phyloP scores from a whole-genome alignment of 345 rosid species.

The Bretschneidera sinensis region DNA sequence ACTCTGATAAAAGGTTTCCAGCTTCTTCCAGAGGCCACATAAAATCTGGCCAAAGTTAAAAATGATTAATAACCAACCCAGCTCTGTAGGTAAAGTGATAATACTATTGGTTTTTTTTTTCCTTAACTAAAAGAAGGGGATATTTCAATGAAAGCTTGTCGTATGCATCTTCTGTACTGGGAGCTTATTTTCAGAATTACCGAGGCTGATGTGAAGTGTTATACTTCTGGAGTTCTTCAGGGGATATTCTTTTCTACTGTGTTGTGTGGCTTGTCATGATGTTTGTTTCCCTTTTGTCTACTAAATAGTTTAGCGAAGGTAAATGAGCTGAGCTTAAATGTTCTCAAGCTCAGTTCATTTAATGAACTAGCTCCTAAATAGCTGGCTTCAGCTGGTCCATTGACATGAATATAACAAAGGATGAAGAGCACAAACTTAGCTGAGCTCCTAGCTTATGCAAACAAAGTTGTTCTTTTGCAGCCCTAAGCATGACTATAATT shows the following conservation, averaged over 20 bases:
- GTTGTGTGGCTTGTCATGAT: neutral
- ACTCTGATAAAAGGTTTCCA: no score
- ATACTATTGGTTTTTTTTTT: no score
- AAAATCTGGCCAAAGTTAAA: neutral
- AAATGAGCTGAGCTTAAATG: neutral
- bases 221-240: neutral
- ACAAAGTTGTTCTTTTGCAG: neutral
- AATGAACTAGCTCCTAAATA: neutral
- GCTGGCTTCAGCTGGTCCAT: neutral
- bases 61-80: neutral
- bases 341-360: neutral
- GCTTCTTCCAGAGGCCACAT: neutral
- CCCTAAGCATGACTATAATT: neutral
- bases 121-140: neutral
- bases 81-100: neutral
- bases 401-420: neutral
- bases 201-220: neutral
- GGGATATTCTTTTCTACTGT: neutral
- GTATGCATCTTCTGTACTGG: neutral
- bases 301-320: neutral
- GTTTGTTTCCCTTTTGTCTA: neutral
- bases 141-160: neutral
- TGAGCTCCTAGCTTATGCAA: neutral
- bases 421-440: neutral
- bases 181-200: neutral